phyloP scores from a whole-genome alignment of 192 early-diverging fungal genomes.

The Coemansia sp. region DNA sequence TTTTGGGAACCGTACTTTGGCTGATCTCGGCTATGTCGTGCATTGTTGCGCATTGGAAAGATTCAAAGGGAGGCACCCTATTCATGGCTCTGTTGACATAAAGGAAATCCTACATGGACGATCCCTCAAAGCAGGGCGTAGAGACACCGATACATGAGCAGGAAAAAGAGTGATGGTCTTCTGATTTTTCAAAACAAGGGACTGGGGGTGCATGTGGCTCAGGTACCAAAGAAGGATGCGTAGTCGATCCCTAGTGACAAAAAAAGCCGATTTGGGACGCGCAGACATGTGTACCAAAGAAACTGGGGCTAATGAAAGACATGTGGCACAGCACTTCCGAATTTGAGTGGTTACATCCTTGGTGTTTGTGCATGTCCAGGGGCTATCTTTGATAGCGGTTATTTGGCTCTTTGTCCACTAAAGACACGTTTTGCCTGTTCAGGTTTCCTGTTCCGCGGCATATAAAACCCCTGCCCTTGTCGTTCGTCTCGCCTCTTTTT shows the following conservation, averaged over 20 bases:
- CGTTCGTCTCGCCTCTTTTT: background rate
- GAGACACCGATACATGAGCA: background rate
- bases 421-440: background rate
- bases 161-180: background rate
- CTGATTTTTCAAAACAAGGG: no score
- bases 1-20: background rate
- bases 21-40: background rate
- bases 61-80: background rate
- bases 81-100: background rate
- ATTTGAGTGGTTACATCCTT: background rate
- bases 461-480: background rate
- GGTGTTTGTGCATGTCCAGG: no score
- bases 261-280: background rate
- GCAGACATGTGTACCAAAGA: conserved; percentile 6
- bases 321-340: conserved; percentile 1
- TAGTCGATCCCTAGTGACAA: background rate
- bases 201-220: background rate
- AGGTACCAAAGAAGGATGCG: background rate
- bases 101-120: background rate
- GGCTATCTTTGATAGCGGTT: background rate
- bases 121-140: background rate
- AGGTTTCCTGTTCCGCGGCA: background rate
- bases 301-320: background rate
- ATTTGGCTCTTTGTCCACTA: conserved; percentile 1
- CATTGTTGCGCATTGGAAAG: background rate